Conservation (phyloP, 495 filamentous ascomycete genomes). For the Penicillium arizonense region DNA sequence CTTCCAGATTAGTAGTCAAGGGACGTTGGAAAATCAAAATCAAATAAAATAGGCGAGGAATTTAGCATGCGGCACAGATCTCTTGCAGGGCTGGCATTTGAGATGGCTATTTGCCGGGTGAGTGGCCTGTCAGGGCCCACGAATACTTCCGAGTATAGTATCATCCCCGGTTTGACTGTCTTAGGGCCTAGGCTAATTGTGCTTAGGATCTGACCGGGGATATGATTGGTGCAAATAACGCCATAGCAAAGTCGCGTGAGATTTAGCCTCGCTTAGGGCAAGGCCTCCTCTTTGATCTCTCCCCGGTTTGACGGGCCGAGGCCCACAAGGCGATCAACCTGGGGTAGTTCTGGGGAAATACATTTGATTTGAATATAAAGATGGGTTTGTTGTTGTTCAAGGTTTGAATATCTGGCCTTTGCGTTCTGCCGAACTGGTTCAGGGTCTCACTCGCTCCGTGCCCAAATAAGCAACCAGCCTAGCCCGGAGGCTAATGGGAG, state of each 20-base stretch:
- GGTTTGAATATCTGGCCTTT: not conserved
- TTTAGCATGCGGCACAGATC: not conserved
- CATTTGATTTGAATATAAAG: not conserved
- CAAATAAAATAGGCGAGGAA: not conserved
- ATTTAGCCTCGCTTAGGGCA: not conserved
- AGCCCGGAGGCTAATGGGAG: not conserved
- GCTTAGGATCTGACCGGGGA: too few species aligned
- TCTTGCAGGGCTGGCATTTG: not conserved
- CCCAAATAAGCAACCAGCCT: not conserved
- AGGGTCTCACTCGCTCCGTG: conserved; percentile 4
- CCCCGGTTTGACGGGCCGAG: conserved; percentile 7
- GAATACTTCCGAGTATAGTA: not conserved
- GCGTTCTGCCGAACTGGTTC: not conserved
- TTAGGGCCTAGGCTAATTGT: not conserved
- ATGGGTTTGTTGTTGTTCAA: not conserved
- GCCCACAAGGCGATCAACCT: conserved; percentile 5
- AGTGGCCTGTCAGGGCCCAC: not conserved
- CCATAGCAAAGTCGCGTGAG: not conserved
- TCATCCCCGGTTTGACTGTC: not conserved
- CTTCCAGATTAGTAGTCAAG: not conserved
- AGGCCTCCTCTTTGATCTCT: not conserved
- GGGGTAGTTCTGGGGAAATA: not conserved
- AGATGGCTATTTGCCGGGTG: not conserved
- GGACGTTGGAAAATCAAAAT: not conserved
- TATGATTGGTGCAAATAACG: not conserved